These are phyloP conservation scores for Rhizopogon rudus DNA, from an alignment of 768 basidiomycete species.

Conservation along the genomic window DNA sequence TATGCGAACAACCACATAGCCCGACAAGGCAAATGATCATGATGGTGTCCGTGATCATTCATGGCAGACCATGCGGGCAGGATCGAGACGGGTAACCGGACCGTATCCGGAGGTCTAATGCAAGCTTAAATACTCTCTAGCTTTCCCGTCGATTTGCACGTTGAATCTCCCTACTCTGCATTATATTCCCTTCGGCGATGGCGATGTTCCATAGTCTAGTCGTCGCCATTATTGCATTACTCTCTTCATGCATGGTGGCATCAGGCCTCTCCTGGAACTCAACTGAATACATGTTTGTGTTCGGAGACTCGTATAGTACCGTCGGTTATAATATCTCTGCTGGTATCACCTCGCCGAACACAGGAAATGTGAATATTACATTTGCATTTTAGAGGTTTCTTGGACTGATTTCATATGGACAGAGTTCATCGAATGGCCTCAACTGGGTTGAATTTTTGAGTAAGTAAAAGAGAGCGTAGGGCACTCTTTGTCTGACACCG, in stretches of 20 bases:
- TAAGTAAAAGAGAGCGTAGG: too few species aligned
- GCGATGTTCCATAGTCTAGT: constrained; percentile 2
- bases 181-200: constrained; percentile 8
- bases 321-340: constrained; percentile 57
- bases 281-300: constrained; percentile 53
- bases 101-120: too few species aligned
- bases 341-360: constrained; percentile 46
- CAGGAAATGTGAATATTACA: constrained; percentile 40
- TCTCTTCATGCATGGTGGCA: constrained; percentile 3
- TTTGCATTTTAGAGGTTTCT: not conserved
- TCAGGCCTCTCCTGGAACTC: constrained; percentile 40
- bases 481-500: not conserved
- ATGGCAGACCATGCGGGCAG: too few species aligned
- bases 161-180: not conserved
- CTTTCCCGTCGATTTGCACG: not conserved
- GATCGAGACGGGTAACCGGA: too few species aligned
- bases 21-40: too few species aligned
- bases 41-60: too few species aligned
- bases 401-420: constrained; percentile 1
- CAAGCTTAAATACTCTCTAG: too few species aligned
- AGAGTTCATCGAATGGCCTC: constrained; percentile 47
- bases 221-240: constrained; percentile 1
- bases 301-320: constrained; percentile 61
- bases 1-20: too few species aligned
- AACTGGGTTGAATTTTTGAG: too few species aligned